Evolutionary conservation across 371 early-diverging fungal genomes (phyloP), one percentile per base, ranked within the genome.

Genomic region (Apophysomyces trapeziformis): DNA sequence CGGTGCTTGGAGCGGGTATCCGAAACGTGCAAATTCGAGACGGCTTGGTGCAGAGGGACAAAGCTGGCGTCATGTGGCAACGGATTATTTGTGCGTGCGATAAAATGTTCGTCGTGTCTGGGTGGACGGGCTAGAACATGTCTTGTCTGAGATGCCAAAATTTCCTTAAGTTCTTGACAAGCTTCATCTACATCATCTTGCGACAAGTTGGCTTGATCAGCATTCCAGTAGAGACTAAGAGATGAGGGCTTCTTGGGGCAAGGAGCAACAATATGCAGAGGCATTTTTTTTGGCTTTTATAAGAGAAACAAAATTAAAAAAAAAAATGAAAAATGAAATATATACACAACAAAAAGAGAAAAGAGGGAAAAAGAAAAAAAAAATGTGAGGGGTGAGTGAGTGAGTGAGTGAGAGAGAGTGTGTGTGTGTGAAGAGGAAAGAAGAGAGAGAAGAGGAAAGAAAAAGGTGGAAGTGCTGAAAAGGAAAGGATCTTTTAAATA

Each of bases 221-320:
- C 37, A 67, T 46, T 57, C 57, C 43, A 57, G 26, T 35, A 43
- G 13, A 32, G 44, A 21, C 45, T n/a, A 38, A 57, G 36, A 7
- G 58, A 64, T 7, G 69, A 64, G 38, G 65, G 64, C 65, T 68
- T 68, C 39, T 64, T 64, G 38, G 69, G 69, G 44, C 69, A 68
- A 45, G 69, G 69, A 39, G 64, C 64, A 26, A 68, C 57, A 57
- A 68, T 68, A 21, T 60, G 54, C 9, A 50, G 21, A 9, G 54
- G 54, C 54, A 50, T 50, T 26, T 26, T 26, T 26, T 26, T 26
- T 26, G 32, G 32, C 32, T 26, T 26, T 26, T 26, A 26, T 26
- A 26, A 26, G 21, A 50, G 18, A 50, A 50, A 21, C 16, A 47
- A n/a, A 50, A 50, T 8, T 26, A 7, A 32, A 50, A 21, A 50